Evolutionary conservation across 352 stramenopile genomes (phyloP).

Genomic region (Phytophthora meadii): DNA sequence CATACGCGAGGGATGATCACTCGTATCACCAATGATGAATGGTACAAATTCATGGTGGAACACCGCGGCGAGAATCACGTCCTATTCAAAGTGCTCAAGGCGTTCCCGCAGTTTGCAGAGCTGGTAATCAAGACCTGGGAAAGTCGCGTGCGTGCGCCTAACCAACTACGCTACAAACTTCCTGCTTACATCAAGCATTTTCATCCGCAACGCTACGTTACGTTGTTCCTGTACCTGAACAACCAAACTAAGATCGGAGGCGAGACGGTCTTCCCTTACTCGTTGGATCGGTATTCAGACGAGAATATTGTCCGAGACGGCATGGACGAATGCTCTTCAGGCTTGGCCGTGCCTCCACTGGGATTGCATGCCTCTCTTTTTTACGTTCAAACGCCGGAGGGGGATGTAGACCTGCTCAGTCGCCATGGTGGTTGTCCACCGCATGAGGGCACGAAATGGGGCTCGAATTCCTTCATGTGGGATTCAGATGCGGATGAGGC

Average conservation of each 20-base stretch:
- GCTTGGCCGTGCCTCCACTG: conserved; percentile 72
- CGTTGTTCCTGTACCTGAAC: conserved; percentile 97
- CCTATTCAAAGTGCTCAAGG: conserved; percentile 65
- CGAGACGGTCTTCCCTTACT: conserved; percentile 96
- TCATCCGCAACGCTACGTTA: conserved; percentile 95
- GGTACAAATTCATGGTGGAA: conserved; percentile 73
- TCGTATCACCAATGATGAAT: conserved; percentile 67
- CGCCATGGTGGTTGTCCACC: conserved; percentile 81
- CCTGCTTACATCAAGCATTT: conserved; percentile 78
- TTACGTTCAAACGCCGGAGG: conserved; percentile 82
- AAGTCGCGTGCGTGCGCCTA: conserved; percentile 35
- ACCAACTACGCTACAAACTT: conserved; percentile 59
- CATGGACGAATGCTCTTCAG: conserved; percentile 83
- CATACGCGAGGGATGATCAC: conserved; percentile 53
- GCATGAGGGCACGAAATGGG: conserved; percentile 85
- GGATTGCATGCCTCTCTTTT: conserved; percentile 83
- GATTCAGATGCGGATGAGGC: conserved; percentile 82
- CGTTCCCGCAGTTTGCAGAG: conserved; percentile 63
- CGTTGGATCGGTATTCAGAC: conserved; percentile 72
- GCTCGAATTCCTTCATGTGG: conserved; percentile 89
- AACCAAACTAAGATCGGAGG: conserved; percentile 95
- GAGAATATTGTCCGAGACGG: conserved; percentile 72
- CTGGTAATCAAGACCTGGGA: conserved; percentile 81
- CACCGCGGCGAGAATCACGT: conserved; percentile 67
- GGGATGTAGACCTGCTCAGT: conserved; percentile 74